Conservation (phyloP, 2,329 filamentous ascomycete species). For the Alternaria angustiovoidea region DNA sequence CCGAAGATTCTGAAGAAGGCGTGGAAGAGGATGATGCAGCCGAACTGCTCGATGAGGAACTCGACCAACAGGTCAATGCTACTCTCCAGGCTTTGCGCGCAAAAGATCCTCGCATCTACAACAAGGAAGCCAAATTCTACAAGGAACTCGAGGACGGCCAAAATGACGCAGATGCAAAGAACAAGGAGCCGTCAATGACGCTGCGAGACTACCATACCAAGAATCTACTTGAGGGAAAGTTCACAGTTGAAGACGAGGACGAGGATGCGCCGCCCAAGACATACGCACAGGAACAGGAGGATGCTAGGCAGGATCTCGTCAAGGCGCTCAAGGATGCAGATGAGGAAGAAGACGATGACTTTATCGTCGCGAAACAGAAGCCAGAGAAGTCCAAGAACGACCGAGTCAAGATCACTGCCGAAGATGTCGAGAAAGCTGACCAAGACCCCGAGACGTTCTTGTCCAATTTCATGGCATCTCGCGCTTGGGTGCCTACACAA, state of each 20-base stretch:
- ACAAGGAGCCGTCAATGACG: conserved; percentile 76
- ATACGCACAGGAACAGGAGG: conserved; percentile 88
- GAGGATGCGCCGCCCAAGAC: conserved; percentile 68
- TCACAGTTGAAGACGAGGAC: conserved; percentile 64
- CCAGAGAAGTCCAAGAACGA: conserved; percentile 38
- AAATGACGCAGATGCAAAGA: conserved; percentile 59
- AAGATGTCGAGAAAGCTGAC: conserved; percentile 75
- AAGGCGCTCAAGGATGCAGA: conserved; percentile 78
- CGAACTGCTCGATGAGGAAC: conserved; percentile 81
- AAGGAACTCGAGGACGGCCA: conserved; percentile 65
- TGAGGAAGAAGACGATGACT: conserved; percentile 70
- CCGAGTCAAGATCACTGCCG: conserved; percentile 54
- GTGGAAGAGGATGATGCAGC: conserved; percentile 92
- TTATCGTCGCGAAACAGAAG: conserved; percentile 76
- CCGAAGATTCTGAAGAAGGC: conserved; percentile 60
- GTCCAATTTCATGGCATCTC: conserved; percentile 93
- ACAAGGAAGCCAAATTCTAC: conserved; percentile 82
- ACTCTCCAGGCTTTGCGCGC: conserved; percentile 86
- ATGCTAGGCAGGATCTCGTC: conserved; percentile 78
- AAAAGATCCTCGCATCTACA: conserved; percentile 92
- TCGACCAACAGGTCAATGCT: conserved; percentile 87
- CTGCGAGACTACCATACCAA: conserved; percentile 91
- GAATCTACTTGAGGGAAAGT: conserved; percentile 79
- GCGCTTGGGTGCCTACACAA: conserved; percentile 82
- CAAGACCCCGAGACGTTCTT: conserved; percentile 90